These are phyloP conservation scores for Dianthus caryophyllus DNA, from an alignment of 148 eudicot species.

Conservation along the genomic window DNA sequence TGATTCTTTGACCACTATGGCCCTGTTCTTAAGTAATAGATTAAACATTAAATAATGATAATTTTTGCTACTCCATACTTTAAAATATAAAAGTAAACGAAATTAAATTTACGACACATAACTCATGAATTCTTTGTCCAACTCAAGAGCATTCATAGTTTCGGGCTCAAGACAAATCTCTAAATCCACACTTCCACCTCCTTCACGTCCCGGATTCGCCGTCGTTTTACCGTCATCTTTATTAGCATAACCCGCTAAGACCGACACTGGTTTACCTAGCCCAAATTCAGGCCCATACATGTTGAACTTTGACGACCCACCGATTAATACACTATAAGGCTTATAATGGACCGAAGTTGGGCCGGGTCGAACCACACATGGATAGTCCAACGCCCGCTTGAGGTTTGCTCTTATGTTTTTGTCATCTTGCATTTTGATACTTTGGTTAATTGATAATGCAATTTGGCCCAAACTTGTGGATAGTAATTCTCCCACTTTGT, in stretches of 20 bases:
- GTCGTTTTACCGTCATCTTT: constrained; percentile 75
- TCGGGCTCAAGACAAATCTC: constrained; percentile 60
- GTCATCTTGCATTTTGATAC: constrained; percentile 45
- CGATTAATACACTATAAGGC: constrained; percentile 27
- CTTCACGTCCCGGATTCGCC: constrained; percentile 60
- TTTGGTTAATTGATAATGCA: constrained; percentile 30
- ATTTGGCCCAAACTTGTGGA: constrained; percentile 39
- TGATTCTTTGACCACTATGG: no score
- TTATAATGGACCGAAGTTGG: constrained; percentile 30
- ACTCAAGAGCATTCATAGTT: constrained; percentile 49
- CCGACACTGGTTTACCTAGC: constrained; percentile 53
- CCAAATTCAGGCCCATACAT: constrained; percentile 77
- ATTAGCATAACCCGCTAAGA: constrained; percentile 51
- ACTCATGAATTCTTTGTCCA: constrained; percentile 54
- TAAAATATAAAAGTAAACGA: no score
- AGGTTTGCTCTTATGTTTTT: background rate
- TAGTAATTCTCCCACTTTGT: constrained; percentile 37
- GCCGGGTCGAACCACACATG: constrained; percentile 18
- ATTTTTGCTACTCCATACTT: no score
- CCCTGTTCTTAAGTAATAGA: no score
- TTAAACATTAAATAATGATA: no score
- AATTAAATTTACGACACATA: constrained; percentile 28
- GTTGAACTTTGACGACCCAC: constrained; percentile 50
- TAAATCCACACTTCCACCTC: constrained; percentile 59
- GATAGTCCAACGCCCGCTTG: background rate